Evolutionary conservation across 202 grass and related monocot genomes (phyloP), one percentile per base, ranked within the genome.

Genomic region (Eragrostis tef): DNA sequence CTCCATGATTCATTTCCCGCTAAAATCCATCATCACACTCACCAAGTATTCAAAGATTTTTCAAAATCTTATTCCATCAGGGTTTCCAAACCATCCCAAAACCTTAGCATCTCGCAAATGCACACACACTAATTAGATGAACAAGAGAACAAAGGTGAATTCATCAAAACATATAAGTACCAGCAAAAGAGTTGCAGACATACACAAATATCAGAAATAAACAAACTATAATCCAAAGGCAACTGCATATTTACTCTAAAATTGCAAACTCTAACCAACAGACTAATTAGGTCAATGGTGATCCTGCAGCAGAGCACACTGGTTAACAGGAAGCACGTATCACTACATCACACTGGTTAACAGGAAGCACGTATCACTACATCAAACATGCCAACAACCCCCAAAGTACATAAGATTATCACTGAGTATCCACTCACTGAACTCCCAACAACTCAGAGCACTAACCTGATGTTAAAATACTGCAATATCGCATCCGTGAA

Each of bases 1-100:
- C 14, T 49, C 43, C 17, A 71, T 14, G 43, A 19, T 21, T 46
- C 34, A 5, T 39, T 39, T 31, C 29, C 29, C 29, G 29, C n/a
- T n/a, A n/a, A 56, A 67, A 58, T 48, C 3, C 24, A 47, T 74
- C 46, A 15, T 17, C n/a, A n/a, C 41, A 67, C 26, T 12, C 22
- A 79, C 21, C 21, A 74, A 60, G 69, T 46, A 74, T 39, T 70
- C 52, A 7, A 15, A 73, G 7, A 19, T 63, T 49, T 25, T 21
- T 17, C 36, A 24, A 59, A 66, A 74, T 25, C 11, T 77, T 36
- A 7, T 71, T 67, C 25, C 25, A 22, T 10, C 39, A 17, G n/a
- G 4, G 43, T 25, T 47, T 20, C 14, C 45, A 44, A 67, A 12
- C 29, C 25, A 73, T n/a, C 22, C 80, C 16, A 73, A 60, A 73